These are phyloP conservation scores for Tetrahymena malaccensis DNA, from an alignment of 73 alveolate species.

Conservation along the genomic window DNA sequence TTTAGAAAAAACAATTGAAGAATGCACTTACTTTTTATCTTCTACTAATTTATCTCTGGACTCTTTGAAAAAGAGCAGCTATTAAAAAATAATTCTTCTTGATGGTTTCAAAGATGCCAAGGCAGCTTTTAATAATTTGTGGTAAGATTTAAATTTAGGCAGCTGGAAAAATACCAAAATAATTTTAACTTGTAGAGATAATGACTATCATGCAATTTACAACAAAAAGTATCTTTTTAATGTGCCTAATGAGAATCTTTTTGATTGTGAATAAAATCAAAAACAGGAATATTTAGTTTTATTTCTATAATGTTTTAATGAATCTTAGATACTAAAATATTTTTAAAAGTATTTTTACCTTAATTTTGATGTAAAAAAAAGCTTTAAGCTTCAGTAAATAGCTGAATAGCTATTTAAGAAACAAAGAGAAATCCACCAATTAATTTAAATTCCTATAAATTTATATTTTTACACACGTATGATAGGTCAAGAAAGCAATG, in stretches of 20 bases:
- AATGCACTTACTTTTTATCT: not conserved
- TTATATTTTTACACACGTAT: not conserved
- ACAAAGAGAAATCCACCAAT: not conserved
- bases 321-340: not conserved
- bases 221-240: not conserved
- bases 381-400: not conserved
- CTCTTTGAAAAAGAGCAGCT: not conserved
- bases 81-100: not conserved
- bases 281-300: not conserved
- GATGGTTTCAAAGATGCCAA: not conserved
- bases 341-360: not conserved
- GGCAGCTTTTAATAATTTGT: not conserved
- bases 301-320: not conserved
- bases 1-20: not conserved
- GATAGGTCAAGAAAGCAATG: not conserved
- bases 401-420: not conserved
- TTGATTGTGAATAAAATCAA: not conserved
- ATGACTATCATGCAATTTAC: not conserved
- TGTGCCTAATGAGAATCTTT: not conserved
- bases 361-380: not conserved
- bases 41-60: not conserved
- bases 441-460: not conserved
- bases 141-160: not conserved
- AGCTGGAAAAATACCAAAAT: not conserved
- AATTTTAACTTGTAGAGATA: not conserved